Evolutionary conservation across 768 basidiomycete genomes (phyloP).

Genomic region (Calocera viscosa): DNA sequence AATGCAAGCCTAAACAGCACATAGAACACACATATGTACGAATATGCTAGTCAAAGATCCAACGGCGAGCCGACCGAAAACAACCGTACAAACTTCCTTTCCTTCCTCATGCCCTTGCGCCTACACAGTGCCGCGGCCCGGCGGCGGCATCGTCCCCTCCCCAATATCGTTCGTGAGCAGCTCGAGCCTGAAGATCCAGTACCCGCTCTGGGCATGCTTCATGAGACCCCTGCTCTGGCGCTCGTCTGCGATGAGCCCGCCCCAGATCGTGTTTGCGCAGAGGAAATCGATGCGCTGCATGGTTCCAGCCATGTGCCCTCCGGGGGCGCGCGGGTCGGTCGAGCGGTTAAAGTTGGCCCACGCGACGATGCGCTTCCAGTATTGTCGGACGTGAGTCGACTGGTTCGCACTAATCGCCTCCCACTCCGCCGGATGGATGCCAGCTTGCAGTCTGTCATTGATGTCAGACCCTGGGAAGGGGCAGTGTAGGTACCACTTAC

Average conservation of each 20-base stretch:
- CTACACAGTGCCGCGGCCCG: neutral
- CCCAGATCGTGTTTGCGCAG: slow-evolving; percentile 6
- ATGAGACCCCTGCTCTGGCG: neutral
- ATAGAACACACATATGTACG: neutral
- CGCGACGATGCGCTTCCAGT: neutral
- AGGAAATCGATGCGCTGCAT: slow-evolving; percentile 5
- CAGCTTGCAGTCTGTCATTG: neutral
- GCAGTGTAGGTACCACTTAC: neutral
- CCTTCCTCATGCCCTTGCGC: neutral
- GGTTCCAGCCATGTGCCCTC: neutral
- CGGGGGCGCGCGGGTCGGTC: neutral
- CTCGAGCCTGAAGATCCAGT: slow-evolving; percentile 7
- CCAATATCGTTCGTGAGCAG: slow-evolving; percentile 1
- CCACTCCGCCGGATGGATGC: neutral
- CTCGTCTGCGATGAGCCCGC: neutral
- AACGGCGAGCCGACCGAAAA: neutral
- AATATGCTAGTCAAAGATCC: slow-evolving; percentile 2
- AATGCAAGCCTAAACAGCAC: neutral
- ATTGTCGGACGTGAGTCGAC: neutral
- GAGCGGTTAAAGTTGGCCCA: slow-evolving; percentile 6
- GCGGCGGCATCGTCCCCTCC: slow-evolving; percentile 2
- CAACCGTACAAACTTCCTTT: neutral
- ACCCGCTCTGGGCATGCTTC: slow-evolving; percentile 5
- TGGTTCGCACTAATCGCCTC: neutral
- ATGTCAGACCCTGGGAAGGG: neutral